Base-by-base conservation (phyloP, 2,329 filamentous ascomycete genomes). In the Trematosphaeria pertusa region DNA sequence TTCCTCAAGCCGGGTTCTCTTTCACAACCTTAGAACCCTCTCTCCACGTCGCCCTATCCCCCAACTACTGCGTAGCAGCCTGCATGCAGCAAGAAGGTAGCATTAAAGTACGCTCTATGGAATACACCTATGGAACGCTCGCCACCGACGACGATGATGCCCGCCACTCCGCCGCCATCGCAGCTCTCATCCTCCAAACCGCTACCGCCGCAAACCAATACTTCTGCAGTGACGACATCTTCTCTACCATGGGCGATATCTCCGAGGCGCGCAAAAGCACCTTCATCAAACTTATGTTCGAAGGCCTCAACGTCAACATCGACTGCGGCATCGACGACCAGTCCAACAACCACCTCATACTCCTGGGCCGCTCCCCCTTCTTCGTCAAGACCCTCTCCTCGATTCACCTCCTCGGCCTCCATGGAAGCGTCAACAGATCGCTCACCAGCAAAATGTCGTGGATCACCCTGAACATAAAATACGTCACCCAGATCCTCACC, bases 311-410 rank as follows among this genome's bases (percentile, higher is more conserved):
- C 34, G 61, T 72, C 1, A 84, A 86, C 38, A 83, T 92, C 37
- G 93, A 97, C 72, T 95, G 92, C 64, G 88, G 90, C 0, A 82
- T 89, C 37, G 89, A 96, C 50, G 76, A 83, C 1, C 88, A 58
- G 86, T 93, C 50, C 53, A 59, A 58, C 35, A 66, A 70, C 21
- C 60, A 70, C 26, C 56, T 72, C 59, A 56, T 73, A 58, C 41
- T 71, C 0, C 58, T 72, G 7, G 65, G 67, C 36, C 73, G 65
- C 80, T 86, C 48, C 76, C 96, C 24, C 82, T 94, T 54, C 26
- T 81, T 97, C 35, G 87, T 91, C 50, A 81, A 89, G 45, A 89
- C 86, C 46, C 77, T 97, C 10, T 89, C 89, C 61, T 83, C 94
- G 20, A 85, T 95, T 64, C 87, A 89, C 46, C 86, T 89, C 41